Evolutionary conservation across 179 eudicot genomes (phyloP).

Genomic region (Silene noctiflora): DNA sequence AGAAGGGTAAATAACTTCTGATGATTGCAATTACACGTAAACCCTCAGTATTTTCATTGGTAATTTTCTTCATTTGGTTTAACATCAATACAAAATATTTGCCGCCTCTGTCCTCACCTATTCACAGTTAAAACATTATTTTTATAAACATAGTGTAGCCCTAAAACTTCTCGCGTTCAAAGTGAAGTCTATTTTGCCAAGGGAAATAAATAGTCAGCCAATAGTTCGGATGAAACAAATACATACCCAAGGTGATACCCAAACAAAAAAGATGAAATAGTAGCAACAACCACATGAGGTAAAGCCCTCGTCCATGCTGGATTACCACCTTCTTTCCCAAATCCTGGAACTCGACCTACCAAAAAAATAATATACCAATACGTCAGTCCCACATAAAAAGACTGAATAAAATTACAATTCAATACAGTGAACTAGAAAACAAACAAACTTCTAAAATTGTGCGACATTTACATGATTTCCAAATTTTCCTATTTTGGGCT

Average conservation of each 20-base stretch:
- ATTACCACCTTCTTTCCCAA: constrained; percentile 49
- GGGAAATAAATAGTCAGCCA: background rate
- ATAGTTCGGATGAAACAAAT: background rate
- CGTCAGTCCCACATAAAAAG: background rate
- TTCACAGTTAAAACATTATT: background rate
- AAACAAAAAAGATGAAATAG: constrained; percentile 65
- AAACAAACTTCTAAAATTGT: background rate
- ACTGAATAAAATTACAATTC: background rate
- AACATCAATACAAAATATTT: background rate
- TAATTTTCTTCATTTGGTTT: background rate
- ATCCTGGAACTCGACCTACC: constrained; percentile 43
- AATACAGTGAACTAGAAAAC: background rate
- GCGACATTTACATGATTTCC: background rate
- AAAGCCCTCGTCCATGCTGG: constrained; percentile 72
- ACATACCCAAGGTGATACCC: constrained; percentile 93
- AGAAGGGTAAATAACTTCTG: background rate
- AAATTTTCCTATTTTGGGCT: too few relatives aligned
- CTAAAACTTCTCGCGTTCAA: background rate
- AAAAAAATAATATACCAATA: background rate
- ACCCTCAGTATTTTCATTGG: background rate
- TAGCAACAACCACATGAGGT: constrained; percentile 77
- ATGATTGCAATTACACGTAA: background rate
- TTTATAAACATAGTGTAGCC: background rate
- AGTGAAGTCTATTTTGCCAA: background rate
- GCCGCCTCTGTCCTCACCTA: background rate